These are phyloP conservation scores for Lepidopterella palustris DNA, from an alignment of 495 filamentous ascomycete species.

Conservation along the genomic window DNA sequence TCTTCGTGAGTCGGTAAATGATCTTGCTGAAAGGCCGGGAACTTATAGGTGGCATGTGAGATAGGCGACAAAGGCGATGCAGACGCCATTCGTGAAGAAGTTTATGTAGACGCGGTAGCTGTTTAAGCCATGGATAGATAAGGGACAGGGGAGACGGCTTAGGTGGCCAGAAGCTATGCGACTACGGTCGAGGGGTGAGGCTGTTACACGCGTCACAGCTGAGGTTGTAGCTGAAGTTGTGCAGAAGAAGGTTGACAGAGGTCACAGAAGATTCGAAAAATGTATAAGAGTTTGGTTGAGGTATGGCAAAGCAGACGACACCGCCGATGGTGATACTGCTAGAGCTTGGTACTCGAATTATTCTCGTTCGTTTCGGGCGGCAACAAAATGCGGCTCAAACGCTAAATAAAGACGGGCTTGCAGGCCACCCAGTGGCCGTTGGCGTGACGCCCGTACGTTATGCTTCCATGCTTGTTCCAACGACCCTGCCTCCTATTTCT, in stretches of 20 bases:
- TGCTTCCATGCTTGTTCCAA: neutral
- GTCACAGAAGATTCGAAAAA: neutral
- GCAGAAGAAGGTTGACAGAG: neutral
- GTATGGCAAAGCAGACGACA: no score
- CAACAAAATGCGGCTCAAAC: constrained; percentile 7
- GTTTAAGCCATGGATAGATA: constrained; percentile 16
- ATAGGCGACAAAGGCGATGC: constrained; percentile 16
- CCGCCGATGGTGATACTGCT: no score
- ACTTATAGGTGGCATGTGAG: constrained; percentile 24
- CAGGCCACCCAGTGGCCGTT: no score
- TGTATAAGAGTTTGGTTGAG: neutral
- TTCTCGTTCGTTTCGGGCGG: neutral
- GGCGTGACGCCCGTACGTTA: neutral
- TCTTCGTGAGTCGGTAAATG: constrained; percentile 27
- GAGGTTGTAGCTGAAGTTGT: neutral
- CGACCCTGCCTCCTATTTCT: neutral
- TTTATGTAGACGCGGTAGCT: neutral
- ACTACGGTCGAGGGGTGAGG: neutral
- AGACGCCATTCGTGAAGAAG: constrained; percentile 20
- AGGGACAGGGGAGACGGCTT: neutral
- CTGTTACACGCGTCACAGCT: constrained; percentile 4
- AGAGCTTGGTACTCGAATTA: constrained; percentile 5
- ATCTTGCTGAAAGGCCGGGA: constrained; percentile 28
- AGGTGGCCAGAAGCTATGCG: neutral
- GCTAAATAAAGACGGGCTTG: no score